Base-by-base conservation (phyloP, 2,329 filamentous ascomycete genomes). In the Epichloe uncinata region DNA sequence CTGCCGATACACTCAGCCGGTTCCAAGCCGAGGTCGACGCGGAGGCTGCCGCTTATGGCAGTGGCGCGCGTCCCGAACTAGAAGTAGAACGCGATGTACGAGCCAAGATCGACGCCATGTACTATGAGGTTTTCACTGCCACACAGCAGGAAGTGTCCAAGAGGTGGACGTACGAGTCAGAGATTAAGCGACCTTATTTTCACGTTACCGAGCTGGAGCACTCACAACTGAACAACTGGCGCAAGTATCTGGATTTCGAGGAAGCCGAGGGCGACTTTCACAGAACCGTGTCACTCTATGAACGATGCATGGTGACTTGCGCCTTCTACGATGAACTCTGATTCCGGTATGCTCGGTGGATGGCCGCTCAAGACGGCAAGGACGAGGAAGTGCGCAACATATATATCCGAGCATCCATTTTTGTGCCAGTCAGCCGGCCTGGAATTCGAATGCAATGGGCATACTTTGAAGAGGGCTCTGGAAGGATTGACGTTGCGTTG, bases 291-390 rank as follows among this genome's bases (percentile, higher is more conserved):
- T 93, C 93, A 61, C 70, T 98, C 34, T 97, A 98, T 63, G 93
- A 98, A 71, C 83, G 93, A 47, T 97, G 90, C 60, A 69, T 98
- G 48, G 87, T 95, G 36, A 91, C 88, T 0, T 94, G 87, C 60
- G 91, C 93, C 15, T 85, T 94, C 57, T 96, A 98, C 63, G 91
- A 97, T 46, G 91, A 97, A 63, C 95, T 97, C 66, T 98, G 93
- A 93, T 81, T 95, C 60, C 85, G 93, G n/a, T 98, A 95, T 66
- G 87, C 85, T 15, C 77, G 91, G 40, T 98, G 93, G 93, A 95
- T 96, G 86, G 75, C 78, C 52, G 81, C 81, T 0, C 87, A 95
- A 62, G 69, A 79, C 2, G 81, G 75, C 57, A 95, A 94, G 65
- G 82, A 89, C 43, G 87, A 96, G 63, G 90, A 96, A 62, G 84